phyloP scores from a whole-genome alignment of 306 rosid species.

The Cercis canadensis region DNA sequence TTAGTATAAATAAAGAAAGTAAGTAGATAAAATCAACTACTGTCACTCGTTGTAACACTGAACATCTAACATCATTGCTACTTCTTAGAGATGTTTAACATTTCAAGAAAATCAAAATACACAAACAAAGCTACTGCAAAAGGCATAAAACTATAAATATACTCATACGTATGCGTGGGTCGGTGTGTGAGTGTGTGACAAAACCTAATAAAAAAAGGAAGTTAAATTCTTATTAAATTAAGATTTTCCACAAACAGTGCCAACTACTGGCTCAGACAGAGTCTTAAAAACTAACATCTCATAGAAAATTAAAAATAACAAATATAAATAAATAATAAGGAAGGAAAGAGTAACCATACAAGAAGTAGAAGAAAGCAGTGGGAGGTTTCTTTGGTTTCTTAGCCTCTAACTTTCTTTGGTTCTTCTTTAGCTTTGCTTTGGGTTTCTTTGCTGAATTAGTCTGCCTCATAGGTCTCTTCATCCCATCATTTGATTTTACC shows the following conservation, averaged over 20 bases:
- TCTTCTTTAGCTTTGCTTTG: constrained; percentile 66
- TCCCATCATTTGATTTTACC: constrained; percentile 53
- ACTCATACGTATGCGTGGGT: too few species aligned
- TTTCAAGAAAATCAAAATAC: constrained; percentile 15
- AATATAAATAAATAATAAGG: constrained; percentile 14
- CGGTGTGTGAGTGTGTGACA: too few species aligned
- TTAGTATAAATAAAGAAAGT: constrained; percentile 9
- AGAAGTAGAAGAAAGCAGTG: constrained; percentile 93
- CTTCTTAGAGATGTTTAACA: constrained; percentile 15
- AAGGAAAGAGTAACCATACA: constrained; percentile 54
- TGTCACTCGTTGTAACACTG: constrained; percentile 6
- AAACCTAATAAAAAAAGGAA: not conserved
- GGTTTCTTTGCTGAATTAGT: constrained; percentile 50
- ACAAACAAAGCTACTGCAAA: constrained; percentile 21
- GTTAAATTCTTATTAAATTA: constrained; percentile 1
- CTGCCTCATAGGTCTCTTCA: constrained; percentile 38
- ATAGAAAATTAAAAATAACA: constrained; percentile 26
- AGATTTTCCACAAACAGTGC: constrained; percentile 20
- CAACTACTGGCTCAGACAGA: constrained; percentile 6
- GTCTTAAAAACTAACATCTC: constrained; percentile 16
- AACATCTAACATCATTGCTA: constrained; percentile 8
- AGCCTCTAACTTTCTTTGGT: constrained; percentile 61
- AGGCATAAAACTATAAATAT: constrained; percentile 9
- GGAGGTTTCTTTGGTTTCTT: constrained; percentile 97
- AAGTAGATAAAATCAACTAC: constrained; percentile 19